Percentiles rank a stretch among this genome's conserved stretches.
phyloP scores from a whole-genome alignment of 2,329 filamentous ascomycete species.

The Dendrostoma leiphaemia region DNA sequence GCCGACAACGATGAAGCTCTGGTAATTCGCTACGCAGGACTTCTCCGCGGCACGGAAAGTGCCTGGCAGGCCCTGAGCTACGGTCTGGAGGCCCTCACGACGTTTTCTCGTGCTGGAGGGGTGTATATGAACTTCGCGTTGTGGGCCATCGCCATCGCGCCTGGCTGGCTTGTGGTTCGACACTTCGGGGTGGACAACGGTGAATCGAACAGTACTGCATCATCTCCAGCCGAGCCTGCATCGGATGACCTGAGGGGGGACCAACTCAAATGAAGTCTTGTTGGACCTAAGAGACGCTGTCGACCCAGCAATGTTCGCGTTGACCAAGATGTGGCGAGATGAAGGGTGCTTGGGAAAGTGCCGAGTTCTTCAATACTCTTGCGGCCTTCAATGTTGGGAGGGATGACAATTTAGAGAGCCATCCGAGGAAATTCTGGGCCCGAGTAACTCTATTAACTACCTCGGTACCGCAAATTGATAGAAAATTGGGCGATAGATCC shows the following conservation, averaged over 20 bases:
- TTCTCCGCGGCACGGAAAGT: conserved; percentile 69
- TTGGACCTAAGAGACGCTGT: too few species aligned
- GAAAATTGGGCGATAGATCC: too few species aligned
- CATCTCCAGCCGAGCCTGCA: conserved; percentile 36
- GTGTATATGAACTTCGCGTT: conserved; percentile 70
- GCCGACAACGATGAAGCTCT: conserved; percentile 56
- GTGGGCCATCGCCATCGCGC: conserved; percentile 62
- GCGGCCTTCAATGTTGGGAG: too few species aligned
- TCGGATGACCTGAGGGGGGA: not conserved
- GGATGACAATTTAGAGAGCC: too few species aligned
- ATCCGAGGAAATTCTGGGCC: too few species aligned
- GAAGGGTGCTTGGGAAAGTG: too few species aligned
- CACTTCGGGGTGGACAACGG: not conserved
- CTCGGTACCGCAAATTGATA: too few species aligned
- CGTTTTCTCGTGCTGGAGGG: conserved; percentile 64
- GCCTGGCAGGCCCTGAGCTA: conserved; percentile 73
- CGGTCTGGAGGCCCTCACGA: conserved; percentile 57
- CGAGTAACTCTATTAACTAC: too few species aligned
- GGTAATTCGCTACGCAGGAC: conserved; percentile 64
- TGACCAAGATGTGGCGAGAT: too few species aligned
- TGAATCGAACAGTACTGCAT: conserved; percentile 28
- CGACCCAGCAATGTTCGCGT: too few species aligned
- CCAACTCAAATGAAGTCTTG: not conserved
- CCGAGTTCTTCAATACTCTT: too few species aligned
- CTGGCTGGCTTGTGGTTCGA: conserved; percentile 60